A percentile compares a stretch with the other conserved stretches of the same genome.
Evolutionary conservation across 73 alveolate species (phyloP).

Genomic region (Blepharisma japonicum): DNA sequence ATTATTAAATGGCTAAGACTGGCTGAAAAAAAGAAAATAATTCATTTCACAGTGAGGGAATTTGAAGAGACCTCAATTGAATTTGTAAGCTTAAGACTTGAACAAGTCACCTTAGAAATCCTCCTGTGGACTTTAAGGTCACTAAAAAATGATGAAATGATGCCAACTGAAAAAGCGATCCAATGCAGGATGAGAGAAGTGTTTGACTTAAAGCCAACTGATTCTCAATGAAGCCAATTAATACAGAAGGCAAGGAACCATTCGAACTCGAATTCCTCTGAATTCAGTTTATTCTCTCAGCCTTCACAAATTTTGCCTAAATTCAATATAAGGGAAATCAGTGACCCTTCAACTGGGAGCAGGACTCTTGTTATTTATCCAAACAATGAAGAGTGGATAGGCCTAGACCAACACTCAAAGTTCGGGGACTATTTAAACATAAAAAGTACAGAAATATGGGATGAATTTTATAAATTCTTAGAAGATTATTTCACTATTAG

Average conservation of each 20-base stretch:
- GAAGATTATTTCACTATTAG: slow-evolving; percentile 13
- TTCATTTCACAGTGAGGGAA: slow-evolving; percentile 42
- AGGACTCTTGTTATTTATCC: slow-evolving; percentile 29
- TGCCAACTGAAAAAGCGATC: slow-evolving; percentile 62
- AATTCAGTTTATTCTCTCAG: not conserved
- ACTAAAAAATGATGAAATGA: slow-evolving; percentile 55
- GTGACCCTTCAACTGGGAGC: slow-evolving; percentile 12
- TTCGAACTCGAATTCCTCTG: not conserved
- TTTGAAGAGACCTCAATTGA: slow-evolving; percentile 42
- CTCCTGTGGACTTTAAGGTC: slow-evolving; percentile 51
- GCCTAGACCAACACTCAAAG: slow-evolving; percentile 3
- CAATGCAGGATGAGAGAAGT: slow-evolving; percentile 65
- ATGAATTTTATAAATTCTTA: not conserved
- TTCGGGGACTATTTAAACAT: slow-evolving; percentile 25
- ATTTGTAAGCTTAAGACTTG: slow-evolving; percentile 45
- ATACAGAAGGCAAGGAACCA: slow-evolving; percentile 33
- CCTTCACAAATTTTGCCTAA: not conserved
- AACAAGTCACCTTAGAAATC: slow-evolving; percentile 50
- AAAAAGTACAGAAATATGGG: not conserved
- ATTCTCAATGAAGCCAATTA: slow-evolving; percentile 46
- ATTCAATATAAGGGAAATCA: slow-evolving; percentile 9
- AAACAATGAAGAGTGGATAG: slow-evolving; percentile 9
- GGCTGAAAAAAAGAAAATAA: slow-evolving; percentile 33
- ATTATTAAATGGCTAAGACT: not conserved
- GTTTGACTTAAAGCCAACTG: slow-evolving; percentile 49